Conservation (phyloP, 1,284 basidiomycete genomes). For the Thelephora terrestris region DNA sequence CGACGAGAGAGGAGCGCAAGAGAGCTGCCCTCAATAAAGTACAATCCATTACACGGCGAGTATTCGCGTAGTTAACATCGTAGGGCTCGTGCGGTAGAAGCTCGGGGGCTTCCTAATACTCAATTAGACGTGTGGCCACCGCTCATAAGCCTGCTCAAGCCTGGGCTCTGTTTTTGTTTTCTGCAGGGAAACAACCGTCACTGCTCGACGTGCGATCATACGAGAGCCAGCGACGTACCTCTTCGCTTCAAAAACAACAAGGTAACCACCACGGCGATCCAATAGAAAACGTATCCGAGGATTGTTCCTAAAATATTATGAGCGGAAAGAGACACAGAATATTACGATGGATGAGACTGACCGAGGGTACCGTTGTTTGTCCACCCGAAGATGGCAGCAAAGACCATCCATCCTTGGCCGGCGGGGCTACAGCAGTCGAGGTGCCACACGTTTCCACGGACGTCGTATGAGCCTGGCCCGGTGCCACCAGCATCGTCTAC, state of each 20-base stretch:
- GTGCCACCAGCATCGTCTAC: slow-evolving; percentile 70
- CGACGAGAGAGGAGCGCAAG: no score
- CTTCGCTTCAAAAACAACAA: slow-evolving; percentile 22
- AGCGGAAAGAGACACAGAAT: background rate
- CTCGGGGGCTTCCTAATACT: no score
- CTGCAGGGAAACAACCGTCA: background rate
- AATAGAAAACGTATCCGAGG: slow-evolving; percentile 24
- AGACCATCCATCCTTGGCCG: slow-evolving; percentile 62
- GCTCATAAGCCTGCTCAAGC: background rate
- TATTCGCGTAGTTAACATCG: no score
- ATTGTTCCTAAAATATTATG: slow-evolving; percentile 13
- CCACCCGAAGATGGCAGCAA: slow-evolving; percentile 70
- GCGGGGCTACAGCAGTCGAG: slow-evolving; percentile 74
- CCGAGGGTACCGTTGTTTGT: slow-evolving; percentile 49
- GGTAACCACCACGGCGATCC: slow-evolving; percentile 20
- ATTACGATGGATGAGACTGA: slow-evolving; percentile 17
- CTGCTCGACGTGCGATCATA: background rate
- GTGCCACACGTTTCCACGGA: slow-evolving; percentile 80
- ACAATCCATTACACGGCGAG: no score
- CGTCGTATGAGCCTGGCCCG: slow-evolving; percentile 75
- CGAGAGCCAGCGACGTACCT: slow-evolving; percentile 9
- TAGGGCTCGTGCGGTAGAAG: no score
- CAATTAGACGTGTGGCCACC: background rate
- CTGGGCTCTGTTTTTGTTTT: background rate
- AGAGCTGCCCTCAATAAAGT: no score